These are phyloP conservation scores for Myriosclerotinia curreyana DNA, from an alignment of 2,329 filamentous ascomycete genomes.

Conservation along the genomic window DNA sequence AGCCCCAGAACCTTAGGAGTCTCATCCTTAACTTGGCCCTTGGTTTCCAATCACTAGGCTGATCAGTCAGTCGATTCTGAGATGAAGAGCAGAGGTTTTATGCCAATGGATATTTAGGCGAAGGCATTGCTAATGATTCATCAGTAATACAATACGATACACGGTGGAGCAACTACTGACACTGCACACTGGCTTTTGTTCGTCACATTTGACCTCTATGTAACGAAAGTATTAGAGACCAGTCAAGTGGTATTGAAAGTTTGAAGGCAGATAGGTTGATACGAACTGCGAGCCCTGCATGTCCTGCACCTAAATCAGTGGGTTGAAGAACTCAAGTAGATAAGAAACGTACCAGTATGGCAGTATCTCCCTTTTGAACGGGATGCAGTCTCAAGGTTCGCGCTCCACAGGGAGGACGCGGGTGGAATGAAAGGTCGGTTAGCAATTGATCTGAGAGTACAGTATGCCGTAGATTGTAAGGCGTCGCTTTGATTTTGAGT, in stretches of 20 bases:
- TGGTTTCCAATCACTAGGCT: conserved; percentile 52
- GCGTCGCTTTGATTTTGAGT: neutral
- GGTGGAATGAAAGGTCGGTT: neutral
- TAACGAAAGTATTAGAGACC: neutral
- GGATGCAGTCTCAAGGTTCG: too few species aligned
- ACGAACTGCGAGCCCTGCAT: conserved; percentile 21
- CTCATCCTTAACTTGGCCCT: conserved; percentile 53
- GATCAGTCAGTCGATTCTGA: neutral
- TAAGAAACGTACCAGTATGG: conserved; percentile 15
- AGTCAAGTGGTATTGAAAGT: neutral
- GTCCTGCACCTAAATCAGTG: conserved; percentile 9
- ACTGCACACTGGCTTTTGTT: neutral
- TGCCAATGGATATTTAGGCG: conserved; percentile 6
- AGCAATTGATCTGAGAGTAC: neutral
- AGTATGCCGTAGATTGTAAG: too few species aligned
- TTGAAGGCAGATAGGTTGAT: neutral
- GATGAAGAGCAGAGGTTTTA: neutral
- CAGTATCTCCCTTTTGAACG: conserved; percentile 13
- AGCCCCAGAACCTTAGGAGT: conserved; percentile 50
- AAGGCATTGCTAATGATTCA: conserved; percentile 5
- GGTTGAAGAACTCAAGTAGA: neutral
- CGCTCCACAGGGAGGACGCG: neutral
- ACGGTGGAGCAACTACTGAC: conserved; percentile 1
- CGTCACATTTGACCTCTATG: conserved; percentile 20
- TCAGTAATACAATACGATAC: neutral